phyloP scores from a whole-genome alignment of 306 rosid genomes.

The Begonia masoniana region DNA sequence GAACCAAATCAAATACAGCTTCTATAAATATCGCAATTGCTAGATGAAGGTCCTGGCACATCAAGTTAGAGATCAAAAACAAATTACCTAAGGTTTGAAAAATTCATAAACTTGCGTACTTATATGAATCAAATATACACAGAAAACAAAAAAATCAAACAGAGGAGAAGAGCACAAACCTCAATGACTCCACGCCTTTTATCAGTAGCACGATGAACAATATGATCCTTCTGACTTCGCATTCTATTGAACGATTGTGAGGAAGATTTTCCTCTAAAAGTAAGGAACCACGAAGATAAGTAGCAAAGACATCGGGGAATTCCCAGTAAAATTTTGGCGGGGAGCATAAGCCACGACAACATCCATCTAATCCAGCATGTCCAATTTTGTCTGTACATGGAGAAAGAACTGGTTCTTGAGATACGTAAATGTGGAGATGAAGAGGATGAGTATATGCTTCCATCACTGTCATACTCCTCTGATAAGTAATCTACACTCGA shows the following conservation, averaged over 20 bases:
- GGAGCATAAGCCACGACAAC: constrained; percentile 45
- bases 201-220: constrained; percentile 66
- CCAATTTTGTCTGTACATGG: constrained; percentile 22
- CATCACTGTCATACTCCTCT: constrained; percentile 52
- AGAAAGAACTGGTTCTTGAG: constrained; percentile 28
- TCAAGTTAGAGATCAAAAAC: constrained; percentile 1
- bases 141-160: too few species aligned
- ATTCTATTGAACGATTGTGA: constrained; percentile 28
- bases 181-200: constrained; percentile 89
- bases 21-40: constrained; percentile 72
- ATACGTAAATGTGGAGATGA: constrained; percentile 52
- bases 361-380: constrained; percentile 37
- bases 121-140: too few species aligned
- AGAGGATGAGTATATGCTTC: constrained; percentile 35
- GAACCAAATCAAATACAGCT: constrained; percentile 60
- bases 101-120: too few species aligned
- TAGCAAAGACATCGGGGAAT: constrained; percentile 31
- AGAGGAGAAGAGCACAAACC: constrained; percentile 24
- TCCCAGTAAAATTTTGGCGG: constrained; percentile 39
- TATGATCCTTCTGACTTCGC: constrained; percentile 57
- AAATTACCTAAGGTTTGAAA: neutral
- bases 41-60: constrained; percentile 72
- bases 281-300: constrained; percentile 11
- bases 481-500: constrained; percentile 53
- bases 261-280: constrained; percentile 2